phyloP scores from a whole-genome alignment of 495 filamentous ascomycete genomes.

The Hapsidospora chrysogenum region DNA sequence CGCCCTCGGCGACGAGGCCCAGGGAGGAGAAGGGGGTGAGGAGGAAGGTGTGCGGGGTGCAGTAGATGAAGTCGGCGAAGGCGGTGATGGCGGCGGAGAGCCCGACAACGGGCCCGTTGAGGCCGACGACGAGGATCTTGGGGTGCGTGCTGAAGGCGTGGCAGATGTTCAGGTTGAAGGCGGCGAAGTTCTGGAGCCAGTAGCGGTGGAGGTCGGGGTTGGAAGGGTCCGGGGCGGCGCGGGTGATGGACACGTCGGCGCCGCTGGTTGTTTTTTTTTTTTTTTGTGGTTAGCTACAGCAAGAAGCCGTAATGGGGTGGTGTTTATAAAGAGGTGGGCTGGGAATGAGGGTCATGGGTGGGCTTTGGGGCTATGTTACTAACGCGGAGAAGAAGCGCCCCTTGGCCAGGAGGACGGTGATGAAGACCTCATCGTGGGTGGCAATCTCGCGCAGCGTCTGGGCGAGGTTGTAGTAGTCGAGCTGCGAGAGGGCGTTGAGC shows the following conservation, averaged over 20 bases:
- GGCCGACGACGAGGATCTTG: slow-evolving; percentile 80
- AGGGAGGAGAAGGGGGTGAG: slow-evolving; percentile 86
- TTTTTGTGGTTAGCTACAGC: too few species aligned
- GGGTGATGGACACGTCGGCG: slow-evolving; percentile 50
- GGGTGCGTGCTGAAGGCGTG: slow-evolving; percentile 85
- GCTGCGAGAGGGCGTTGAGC: slow-evolving; percentile 67
- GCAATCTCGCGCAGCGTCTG: slow-evolving; percentile 59
- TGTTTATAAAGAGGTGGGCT: background rate
- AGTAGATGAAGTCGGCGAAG: slow-evolving; percentile 87
- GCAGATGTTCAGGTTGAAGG: slow-evolving; percentile 78
- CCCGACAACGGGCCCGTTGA: slow-evolving; percentile 87
- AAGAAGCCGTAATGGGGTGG: too few species aligned
- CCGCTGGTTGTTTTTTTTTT: too few species aligned
- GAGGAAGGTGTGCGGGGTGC: slow-evolving; percentile 64
- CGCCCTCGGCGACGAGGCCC: slow-evolving; percentile 82
- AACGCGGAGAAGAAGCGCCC: slow-evolving; percentile 96
- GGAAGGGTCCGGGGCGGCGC: slow-evolving; percentile 13
- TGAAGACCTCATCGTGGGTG: slow-evolving; percentile 55
- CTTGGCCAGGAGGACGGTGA: slow-evolving; percentile 75
- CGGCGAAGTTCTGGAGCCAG: slow-evolving; percentile 50
- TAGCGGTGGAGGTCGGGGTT: slow-evolving; percentile 22
- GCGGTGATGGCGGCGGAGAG: slow-evolving; percentile 73
- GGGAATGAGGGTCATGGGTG: background rate
- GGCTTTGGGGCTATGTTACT: too few species aligned
- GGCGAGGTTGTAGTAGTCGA: slow-evolving; percentile 61